phyloP scores from a whole-genome alignment of 495 filamentous ascomycete genomes.

The Talaromyces liani region DNA sequence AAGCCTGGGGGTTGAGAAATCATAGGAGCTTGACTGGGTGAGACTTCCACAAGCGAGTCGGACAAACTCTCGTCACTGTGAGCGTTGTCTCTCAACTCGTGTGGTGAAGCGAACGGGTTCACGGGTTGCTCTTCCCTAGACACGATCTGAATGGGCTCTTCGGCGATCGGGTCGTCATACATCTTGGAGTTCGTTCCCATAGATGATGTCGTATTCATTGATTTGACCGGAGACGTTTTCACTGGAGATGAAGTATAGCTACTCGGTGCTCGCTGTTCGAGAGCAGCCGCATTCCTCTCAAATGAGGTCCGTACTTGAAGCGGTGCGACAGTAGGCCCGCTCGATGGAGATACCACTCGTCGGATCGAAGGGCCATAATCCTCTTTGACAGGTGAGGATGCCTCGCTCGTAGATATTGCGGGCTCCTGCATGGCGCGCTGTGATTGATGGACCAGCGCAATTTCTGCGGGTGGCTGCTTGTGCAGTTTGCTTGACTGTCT shows the following conservation, averaged over 20 bases:
- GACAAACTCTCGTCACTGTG: conserved; percentile 17
- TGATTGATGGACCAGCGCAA: conserved; percentile 39
- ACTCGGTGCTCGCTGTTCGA: conserved; percentile 2
- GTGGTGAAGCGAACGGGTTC: conserved; percentile 14
- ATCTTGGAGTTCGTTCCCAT: not conserved
- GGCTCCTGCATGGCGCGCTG: conserved; percentile 11
- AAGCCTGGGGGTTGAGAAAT: conserved; percentile 46
- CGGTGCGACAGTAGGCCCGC: conserved; percentile 17
- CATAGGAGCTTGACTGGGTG: conserved; percentile 33
- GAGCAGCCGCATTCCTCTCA: not conserved
- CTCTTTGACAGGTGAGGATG: conserved; percentile 10
- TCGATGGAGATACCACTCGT: conserved; percentile 29
- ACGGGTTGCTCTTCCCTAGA: conserved; percentile 14
- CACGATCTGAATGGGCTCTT: not conserved
- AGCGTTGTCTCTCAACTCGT: not conserved
- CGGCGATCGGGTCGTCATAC: not conserved
- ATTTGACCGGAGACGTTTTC: conserved; percentile 4
- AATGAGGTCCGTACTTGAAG: conserved; percentile 17
- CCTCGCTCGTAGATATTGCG: conserved; percentile 9
- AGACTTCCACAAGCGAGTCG: conserved; percentile 73
- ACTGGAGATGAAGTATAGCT: conserved; percentile 3
- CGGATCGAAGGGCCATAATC: conserved; percentile 29
- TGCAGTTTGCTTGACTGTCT: conserved; percentile 67
- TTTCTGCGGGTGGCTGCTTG: conserved; percentile 50
- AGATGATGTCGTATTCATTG: conserved; percentile 3